A percentile compares a stretch with the other conserved stretches of the same genome.
Evolutionary conservation across 768 basidiomycete species (phyloP).

Genomic region (Arthromyces matolae): DNA sequence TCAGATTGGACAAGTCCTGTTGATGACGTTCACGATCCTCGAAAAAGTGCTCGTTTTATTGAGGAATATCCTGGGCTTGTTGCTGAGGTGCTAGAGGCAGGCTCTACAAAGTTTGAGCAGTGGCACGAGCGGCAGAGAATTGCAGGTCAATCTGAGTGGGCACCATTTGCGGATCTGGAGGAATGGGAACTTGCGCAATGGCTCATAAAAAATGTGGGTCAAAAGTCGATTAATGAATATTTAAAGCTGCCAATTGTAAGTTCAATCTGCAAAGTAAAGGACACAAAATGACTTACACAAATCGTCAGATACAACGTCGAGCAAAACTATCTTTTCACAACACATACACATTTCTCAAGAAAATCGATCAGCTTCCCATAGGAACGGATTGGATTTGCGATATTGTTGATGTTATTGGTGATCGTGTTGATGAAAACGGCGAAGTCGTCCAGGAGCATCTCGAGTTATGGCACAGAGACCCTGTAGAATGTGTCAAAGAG

Average conservation of each 20-base stretch:
- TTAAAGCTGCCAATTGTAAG: conserved; percentile 3
- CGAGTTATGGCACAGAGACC: neutral
- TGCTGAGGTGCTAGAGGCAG: neutral
- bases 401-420: neutral
- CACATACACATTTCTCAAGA: neutral
- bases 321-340: neutral
- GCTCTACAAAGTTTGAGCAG: neutral
- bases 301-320: neutral
- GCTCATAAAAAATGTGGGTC: neutral
- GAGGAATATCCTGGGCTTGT: no score
- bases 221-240: neutral
- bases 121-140: neutral
- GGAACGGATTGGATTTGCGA: neutral
- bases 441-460: neutral
- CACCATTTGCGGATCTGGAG: neutral
- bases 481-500: neutral
- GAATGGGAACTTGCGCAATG: conserved; percentile 3
- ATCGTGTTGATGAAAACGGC: neutral
- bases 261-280: neutral
- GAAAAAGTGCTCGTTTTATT: no score
- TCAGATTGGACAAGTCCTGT: no score
- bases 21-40: no score
- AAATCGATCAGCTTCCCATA: neutral
- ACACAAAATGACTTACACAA: neutral
- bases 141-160: neutral